Percentiles rank a stretch among this genome's conserved stretches.
Conservation (phyloP, 1,284 basidiomycete genomes). For the Erythrobasidium hasegawianum region DNA sequence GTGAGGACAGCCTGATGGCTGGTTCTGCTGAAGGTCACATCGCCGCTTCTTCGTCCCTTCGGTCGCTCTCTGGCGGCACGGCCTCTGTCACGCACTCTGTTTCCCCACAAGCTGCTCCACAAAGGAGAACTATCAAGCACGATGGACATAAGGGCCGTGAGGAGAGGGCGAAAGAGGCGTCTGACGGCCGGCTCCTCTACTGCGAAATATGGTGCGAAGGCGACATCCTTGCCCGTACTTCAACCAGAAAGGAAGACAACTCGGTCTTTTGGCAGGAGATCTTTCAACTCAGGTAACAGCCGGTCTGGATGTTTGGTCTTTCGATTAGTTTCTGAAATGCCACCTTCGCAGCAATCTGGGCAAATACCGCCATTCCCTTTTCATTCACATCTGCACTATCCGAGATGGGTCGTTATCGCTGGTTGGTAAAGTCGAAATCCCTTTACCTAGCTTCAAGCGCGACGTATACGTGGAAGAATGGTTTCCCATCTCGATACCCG, state of each 20-base stretch:
- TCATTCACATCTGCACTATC: slow-evolving; percentile 37
- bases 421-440: slow-evolving; percentile 61
- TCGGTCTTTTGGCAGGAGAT: slow-evolving; percentile 63
- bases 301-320: background rate
- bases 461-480: slow-evolving; percentile 71
- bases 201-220: slow-evolving; percentile 45
- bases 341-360: slow-evolving; percentile 38
- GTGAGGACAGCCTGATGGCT: slow-evolving; percentile 2
- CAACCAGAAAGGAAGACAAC: slow-evolving; percentile 61
- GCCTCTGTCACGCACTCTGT: too few relatives aligned
- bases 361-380: slow-evolving; percentile 35
- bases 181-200: slow-evolving; percentile 26
- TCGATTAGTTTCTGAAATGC: background rate
- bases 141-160: background rate
- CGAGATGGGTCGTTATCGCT: slow-evolving; percentile 35
- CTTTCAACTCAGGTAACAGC: slow-evolving; percentile 64
- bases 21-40: background rate
- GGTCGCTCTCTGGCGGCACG: background rate
- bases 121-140: too few relatives aligned
- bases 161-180: slow-evolving; percentile 8
- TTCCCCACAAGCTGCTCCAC: too few relatives aligned
- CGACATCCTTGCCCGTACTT: slow-evolving; percentile 63
- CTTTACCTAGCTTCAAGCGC: slow-evolving; percentile 64
- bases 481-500: slow-evolving; percentile 66
- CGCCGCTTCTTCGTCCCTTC: too few relatives aligned